phyloP scores from a whole-genome alignment of 768 basidiomycete genomes.

The Tephrocybe rancida region DNA sequence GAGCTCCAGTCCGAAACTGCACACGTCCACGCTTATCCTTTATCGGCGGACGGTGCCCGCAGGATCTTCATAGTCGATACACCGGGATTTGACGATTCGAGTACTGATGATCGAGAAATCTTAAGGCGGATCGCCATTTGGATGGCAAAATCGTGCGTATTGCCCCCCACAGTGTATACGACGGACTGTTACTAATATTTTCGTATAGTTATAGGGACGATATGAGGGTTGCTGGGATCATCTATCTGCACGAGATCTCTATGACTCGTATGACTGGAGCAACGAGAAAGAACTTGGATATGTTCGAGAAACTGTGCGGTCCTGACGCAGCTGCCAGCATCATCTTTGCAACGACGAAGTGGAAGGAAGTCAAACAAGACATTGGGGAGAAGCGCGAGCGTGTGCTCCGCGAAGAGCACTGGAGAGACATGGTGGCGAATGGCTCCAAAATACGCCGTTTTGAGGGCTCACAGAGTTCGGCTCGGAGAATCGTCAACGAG shows the following conservation, averaged over 20 bases:
- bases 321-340: constrained; percentile 1
- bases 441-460: constrained; percentile 3
- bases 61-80: constrained; percentile 18
- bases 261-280: constrained; percentile 1
- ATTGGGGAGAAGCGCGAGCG: background rate
- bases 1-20: constrained; percentile 6
- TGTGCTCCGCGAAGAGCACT: background rate
- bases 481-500: constrained; percentile 1
- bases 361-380: background rate
- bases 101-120: constrained; percentile 7
- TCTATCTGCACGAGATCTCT: constrained; percentile 13
- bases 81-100: constrained; percentile 19
- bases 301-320: constrained; percentile 13
- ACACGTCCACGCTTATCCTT: constrained; percentile 2
- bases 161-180: background rate
- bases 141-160: constrained; percentile 13
- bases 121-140: constrained; percentile 15
- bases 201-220: constrained; percentile 9
- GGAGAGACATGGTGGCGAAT: background rate
- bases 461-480: background rate
- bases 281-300: constrained; percentile 13
- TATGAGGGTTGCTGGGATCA: constrained; percentile 10
- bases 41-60: background rate
- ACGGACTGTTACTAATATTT: background rate
- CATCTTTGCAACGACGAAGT: constrained; percentile 11